Evolutionary conservation across 2,329 filamentous ascomycete species (phyloP), one percentile per base, ranked within the genome.

Genomic region (Cercospora berteroae): DNA sequence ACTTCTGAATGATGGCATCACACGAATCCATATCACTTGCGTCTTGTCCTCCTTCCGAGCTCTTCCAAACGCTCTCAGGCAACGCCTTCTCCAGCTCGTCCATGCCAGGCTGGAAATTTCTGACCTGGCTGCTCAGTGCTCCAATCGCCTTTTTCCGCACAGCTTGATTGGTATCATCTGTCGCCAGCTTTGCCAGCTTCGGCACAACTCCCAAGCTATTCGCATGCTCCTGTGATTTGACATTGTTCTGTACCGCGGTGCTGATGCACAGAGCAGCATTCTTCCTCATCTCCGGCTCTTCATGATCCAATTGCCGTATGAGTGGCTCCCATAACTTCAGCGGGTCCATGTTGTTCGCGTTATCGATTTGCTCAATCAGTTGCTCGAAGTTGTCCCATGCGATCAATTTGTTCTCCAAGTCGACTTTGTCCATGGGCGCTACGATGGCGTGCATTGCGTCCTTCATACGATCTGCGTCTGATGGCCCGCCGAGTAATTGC

Each of bases 381-480:
- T 96, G 92, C 82, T 97, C 94, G 70, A 97, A 90, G 82, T 97
- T 97, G 85, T 97, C 94, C 80, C 96, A 96, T 42, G 94, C 94
- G 66, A 89, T 87, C 63, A 96, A 81, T 79, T 92, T 93, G 80
- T 92, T 87, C 52, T 93, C 90, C 60, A 94, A 84, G 4, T 87
- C 86, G 65, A 90, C 82, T 65, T 90, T 85, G 39, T 71, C 70
- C 23, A 73, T 56, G 8, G 81, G 72, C 18, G 88, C 87, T 9
- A 84, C 85, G 76, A 97, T 90, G 65, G 91, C 88, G 29, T 86
- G 85, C 88, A 99, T 96, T 70, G 91, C 86, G 62, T 90, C 88
- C 74, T 88, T 88, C 95, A 99, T 98, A 63, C 96, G 86, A 69
- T 98, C 93, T 23, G 95, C 93, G 70, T 99, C 94, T 2, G 90